A percentile compares a stretch with the other conserved stretches of the same genome.
phyloP scores from a whole-genome alignment of 75 land plant species.

The Pinus taeda region DNA sequence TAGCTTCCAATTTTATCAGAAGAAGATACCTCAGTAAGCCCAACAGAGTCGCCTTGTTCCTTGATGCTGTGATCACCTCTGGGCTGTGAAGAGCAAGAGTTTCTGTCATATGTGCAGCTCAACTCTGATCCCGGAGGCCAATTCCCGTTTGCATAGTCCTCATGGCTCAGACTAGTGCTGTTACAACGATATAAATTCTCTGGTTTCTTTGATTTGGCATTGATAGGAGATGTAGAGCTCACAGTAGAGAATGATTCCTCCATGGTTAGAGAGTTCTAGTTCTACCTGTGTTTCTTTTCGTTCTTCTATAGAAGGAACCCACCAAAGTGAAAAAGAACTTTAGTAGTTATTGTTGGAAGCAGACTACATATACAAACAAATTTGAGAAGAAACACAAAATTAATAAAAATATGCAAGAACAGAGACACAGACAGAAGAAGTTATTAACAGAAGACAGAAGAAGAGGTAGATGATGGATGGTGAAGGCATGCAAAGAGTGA shows the following conservation, averaged over 20 bases:
- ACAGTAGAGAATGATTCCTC: not conserved
- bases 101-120: constrained; percentile 5
- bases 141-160: not conserved
- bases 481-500: too few relatives aligned
- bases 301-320: too few relatives aligned
- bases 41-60: not conserved
- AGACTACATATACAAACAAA: too few relatives aligned
- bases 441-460: too few relatives aligned
- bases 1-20: not conserved
- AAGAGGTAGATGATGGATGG: too few relatives aligned
- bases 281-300: too few relatives aligned
- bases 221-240: not conserved
- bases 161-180: not conserved
- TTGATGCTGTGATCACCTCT: not conserved
- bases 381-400: too few relatives aligned
- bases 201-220: not conserved
- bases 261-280: not conserved
- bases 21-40: not conserved
- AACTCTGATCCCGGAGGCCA: constrained; percentile 6
- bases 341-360: too few relatives aligned
- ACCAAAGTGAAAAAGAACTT: too few relatives aligned
- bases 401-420: too few relatives aligned
- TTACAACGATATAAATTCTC: not conserved
- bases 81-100: not conserved
- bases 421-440: too few relatives aligned